These are phyloP conservation scores for Lupinus albus DNA, from an alignment of 306 rosid species.

Conservation along the genomic window DNA sequence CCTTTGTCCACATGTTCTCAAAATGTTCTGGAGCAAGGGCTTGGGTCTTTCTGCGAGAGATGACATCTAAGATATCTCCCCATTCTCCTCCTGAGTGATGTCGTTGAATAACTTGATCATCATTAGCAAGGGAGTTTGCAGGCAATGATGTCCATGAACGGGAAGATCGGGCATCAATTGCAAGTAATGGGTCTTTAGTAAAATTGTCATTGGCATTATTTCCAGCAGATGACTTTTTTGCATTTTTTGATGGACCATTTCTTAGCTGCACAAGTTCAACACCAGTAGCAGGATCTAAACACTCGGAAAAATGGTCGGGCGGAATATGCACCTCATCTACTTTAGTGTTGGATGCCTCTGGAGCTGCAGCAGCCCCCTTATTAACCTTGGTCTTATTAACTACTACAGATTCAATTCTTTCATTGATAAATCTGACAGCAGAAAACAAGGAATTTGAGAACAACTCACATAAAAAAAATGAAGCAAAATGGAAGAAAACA, in stretches of 20 bases:
- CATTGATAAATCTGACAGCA: constrained; percentile 88
- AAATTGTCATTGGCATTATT: constrained; percentile 16
- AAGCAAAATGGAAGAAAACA: constrained; percentile 30
- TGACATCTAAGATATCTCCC: constrained; percentile 84
- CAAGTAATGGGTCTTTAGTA: constrained; percentile 83
- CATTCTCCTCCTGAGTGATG: constrained; percentile 76
- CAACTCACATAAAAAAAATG: constrained; percentile 16
- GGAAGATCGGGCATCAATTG: constrained; percentile 67
- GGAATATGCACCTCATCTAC: constrained; percentile 58
- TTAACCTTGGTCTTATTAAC: constrained; percentile 68
- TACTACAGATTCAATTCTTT: constrained; percentile 80
- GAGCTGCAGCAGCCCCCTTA: constrained; percentile 47
- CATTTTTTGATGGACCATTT: constrained; percentile 57
- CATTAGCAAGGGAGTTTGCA: constrained; percentile 51
- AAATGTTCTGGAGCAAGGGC: constrained; percentile 97
- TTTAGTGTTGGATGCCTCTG: constrained; percentile 55
- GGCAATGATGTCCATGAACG: constrained; percentile 73
- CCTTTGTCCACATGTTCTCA: constrained; percentile 93
- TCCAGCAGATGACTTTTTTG: constrained; percentile 41
- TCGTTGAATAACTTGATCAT: constrained; percentile 54
- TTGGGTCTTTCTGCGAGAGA: constrained; percentile 83
- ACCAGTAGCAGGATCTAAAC: constrained; percentile 83
- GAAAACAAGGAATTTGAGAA: constrained; percentile 42
- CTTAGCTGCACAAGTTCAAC: constrained; percentile 87
- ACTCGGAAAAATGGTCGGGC: constrained; percentile 63